Conservation (phyloP, 139 green algal genomes). For the Chlorella sp. region DNA sequence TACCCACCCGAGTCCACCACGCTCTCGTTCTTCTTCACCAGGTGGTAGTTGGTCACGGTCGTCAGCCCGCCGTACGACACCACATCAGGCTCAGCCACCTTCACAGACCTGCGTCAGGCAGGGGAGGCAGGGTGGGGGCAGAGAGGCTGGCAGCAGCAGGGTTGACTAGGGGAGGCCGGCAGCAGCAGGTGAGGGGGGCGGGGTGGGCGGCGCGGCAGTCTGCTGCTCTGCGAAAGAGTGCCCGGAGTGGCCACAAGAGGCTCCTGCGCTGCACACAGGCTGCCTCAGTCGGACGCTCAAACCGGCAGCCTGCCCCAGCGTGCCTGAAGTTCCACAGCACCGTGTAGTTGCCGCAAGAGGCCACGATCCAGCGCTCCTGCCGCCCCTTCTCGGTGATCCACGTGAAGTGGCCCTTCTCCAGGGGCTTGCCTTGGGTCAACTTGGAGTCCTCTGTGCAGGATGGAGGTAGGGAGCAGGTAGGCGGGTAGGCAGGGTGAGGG, state of each 20-base stretch:
- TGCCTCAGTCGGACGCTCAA: not conserved
- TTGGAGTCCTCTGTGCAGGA: constrained; percentile 6
- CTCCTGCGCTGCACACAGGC: not conserved
- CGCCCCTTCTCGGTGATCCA: constrained; percentile 87
- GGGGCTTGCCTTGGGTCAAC: constrained; percentile 37
- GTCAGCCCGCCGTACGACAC: constrained; percentile 81
- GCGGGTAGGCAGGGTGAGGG: too few relatives aligned
- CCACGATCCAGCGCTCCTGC: constrained; percentile 89
- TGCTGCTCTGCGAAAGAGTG: too few relatives aligned
- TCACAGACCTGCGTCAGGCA: constrained; percentile 60
- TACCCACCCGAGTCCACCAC: constrained; percentile 74
- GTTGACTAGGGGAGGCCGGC: too few relatives aligned
- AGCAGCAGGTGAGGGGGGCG: too few relatives aligned
- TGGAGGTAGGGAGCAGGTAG: not conserved
- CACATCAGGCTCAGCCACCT: constrained; percentile 52
- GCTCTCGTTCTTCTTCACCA: constrained; percentile 80
- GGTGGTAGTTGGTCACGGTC: constrained; percentile 83
- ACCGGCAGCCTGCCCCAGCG: not conserved
- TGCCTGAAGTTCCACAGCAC: constrained; percentile 89
- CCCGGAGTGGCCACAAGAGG: too few relatives aligned
- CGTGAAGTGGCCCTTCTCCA: constrained; percentile 81
- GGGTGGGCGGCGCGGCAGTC: too few relatives aligned
- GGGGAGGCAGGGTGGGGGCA: not conserved
- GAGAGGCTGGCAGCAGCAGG: too few relatives aligned
- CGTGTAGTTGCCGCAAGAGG: constrained; percentile 78